Evolutionary conservation across 2,329 filamentous ascomycete genomes (phyloP).

Genomic region (Magnaporthiopsis incrustans): DNA sequence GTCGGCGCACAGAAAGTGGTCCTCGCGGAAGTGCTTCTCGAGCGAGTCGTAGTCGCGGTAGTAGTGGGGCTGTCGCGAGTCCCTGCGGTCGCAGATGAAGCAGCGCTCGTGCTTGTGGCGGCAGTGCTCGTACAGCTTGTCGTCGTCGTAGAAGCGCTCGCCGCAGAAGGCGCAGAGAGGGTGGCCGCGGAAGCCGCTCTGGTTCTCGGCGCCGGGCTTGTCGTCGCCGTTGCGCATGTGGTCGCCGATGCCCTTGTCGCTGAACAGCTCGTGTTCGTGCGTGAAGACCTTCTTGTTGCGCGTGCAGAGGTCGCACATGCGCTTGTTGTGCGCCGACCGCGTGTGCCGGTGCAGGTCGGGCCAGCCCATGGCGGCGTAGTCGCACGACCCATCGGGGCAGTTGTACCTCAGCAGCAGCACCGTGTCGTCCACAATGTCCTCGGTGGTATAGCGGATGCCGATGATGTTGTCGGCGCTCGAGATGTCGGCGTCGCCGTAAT

Average conservation of each 20-base stretch:
- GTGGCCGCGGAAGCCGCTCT: constrained; percentile 94
- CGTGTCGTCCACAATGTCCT: constrained; percentile 86
- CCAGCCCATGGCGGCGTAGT: constrained; percentile 69
- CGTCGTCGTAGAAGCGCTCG: constrained; percentile 87
- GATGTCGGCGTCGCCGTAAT: constrained; percentile 69
- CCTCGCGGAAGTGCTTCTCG: constrained; percentile 77
- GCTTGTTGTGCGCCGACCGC: constrained; percentile 70
- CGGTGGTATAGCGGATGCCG: constrained; percentile 83
- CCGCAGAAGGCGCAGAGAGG: constrained; percentile 91
- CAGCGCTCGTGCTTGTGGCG: constrained; percentile 91
- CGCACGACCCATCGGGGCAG: constrained; percentile 73
- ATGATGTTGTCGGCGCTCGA: constrained; percentile 74
- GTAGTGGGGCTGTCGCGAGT: constrained; percentile 73
- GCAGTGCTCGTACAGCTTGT: constrained; percentile 91
- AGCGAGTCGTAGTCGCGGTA: constrained; percentile 82
- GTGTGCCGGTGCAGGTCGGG: constrained; percentile 65
- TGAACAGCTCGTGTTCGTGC: constrained; percentile 92
- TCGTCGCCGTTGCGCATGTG: constrained; percentile 92
- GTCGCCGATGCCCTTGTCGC: constrained; percentile 67
- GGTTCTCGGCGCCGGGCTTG: constrained; percentile 77
- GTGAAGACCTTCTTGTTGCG: constrained; percentile 97
- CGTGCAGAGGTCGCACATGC: constrained; percentile 85
- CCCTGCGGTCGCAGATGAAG: constrained; percentile 77
- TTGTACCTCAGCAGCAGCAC: constrained; percentile 86
- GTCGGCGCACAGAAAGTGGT: constrained; percentile 81